These are phyloP conservation scores for Xylariaceae sp. DNA, from an alignment of 2,329 filamentous ascomycete species.

Conservation along the genomic window DNA sequence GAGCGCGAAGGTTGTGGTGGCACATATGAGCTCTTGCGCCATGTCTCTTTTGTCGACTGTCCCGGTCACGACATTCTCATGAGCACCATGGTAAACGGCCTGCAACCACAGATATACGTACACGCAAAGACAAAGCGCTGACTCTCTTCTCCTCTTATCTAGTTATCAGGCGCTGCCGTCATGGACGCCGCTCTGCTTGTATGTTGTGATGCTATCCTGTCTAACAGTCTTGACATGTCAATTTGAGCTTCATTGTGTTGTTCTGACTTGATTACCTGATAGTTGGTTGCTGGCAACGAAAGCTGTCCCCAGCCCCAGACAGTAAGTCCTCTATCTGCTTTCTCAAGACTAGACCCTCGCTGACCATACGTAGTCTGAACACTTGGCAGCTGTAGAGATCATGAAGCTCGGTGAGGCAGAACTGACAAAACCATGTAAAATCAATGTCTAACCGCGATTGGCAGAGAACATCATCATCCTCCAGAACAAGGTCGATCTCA, in stretches of 20 bases:
- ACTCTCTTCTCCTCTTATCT: no score
- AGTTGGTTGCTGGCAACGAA: slow-evolving; percentile 83
- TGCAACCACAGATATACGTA: background rate
- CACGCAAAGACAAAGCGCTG: no score
- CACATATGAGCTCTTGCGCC: slow-evolving; percentile 81
- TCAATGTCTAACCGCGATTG: no score
- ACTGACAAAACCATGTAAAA: no score
- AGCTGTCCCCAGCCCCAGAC: slow-evolving; percentile 97
- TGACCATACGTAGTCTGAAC: slow-evolving; percentile 60
- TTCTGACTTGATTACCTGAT: slow-evolving; percentile 8
- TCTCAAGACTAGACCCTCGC: background rate
- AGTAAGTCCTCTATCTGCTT: background rate
- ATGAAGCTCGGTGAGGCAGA: slow-evolving; percentile 94
- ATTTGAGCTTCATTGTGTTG: background rate
- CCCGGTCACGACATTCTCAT: slow-evolving; percentile 99
- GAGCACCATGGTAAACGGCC: slow-evolving; percentile 74
- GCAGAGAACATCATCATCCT: slow-evolving; percentile 95
- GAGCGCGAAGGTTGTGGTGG: slow-evolving; percentile 89
- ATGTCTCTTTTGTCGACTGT: slow-evolving; percentile 97
- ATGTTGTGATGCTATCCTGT: no score
- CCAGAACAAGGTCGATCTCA: slow-evolving; percentile 98
- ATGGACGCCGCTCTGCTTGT: slow-evolving; percentile 97
- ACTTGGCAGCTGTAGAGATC: slow-evolving; percentile 98
- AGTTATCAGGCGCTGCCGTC: slow-evolving; percentile 92
- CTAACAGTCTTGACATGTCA: background rate